A percentile compares a stretch with the other conserved stretches of the same genome.
Conservation (phyloP, 129 eudicot genomes). For the Flaveria trinervia region DNA sequence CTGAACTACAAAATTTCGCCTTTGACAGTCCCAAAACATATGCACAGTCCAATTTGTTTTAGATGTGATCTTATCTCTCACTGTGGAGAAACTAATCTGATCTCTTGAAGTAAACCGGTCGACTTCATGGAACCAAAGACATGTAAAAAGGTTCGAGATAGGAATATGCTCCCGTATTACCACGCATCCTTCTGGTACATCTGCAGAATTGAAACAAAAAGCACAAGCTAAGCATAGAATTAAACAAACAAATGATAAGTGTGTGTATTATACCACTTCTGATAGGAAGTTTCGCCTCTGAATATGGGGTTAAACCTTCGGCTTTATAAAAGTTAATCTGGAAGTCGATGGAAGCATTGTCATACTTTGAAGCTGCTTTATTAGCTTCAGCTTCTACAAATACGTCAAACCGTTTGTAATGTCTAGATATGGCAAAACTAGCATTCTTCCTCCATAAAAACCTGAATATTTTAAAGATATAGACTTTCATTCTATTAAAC, state of each 20-base stretch:
- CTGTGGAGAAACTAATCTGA: slow-evolving; percentile 90
- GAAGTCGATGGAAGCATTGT: slow-evolving; percentile 84
- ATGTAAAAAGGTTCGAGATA: slow-evolving; percentile 83
- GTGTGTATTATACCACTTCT: slow-evolving; percentile 59
- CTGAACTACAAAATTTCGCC: slow-evolving; percentile 93
- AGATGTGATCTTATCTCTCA: slow-evolving; percentile 71
- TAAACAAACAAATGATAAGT: background rate
- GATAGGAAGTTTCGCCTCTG: slow-evolving; percentile 76
- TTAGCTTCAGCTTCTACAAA: slow-evolving; percentile 96
- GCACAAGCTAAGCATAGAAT: slow-evolving; percentile 4
- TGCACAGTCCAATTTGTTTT: slow-evolving; percentile 77
- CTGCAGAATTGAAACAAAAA: slow-evolving; percentile 40
- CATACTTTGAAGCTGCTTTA: slow-evolving; percentile 81
- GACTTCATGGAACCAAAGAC: slow-evolving; percentile 98
- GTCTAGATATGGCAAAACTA: slow-evolving; percentile 93
- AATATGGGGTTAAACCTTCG: slow-evolving; percentile 92
- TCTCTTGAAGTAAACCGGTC: slow-evolving; percentile 95
- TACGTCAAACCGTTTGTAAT: slow-evolving; percentile 85
- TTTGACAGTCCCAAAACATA: slow-evolving; percentile 94
- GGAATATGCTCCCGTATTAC: slow-evolving; percentile 89
- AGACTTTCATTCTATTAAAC: slow-evolving; percentile 3
- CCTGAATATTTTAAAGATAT: slow-evolving; percentile 40
- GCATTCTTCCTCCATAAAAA: slow-evolving; percentile 95
- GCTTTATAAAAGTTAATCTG: slow-evolving; percentile 70
- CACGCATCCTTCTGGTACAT: slow-evolving; percentile 98